Conservation (phyloP, 768 basidiomycete species). For the Suillus alpinus region DNA sequence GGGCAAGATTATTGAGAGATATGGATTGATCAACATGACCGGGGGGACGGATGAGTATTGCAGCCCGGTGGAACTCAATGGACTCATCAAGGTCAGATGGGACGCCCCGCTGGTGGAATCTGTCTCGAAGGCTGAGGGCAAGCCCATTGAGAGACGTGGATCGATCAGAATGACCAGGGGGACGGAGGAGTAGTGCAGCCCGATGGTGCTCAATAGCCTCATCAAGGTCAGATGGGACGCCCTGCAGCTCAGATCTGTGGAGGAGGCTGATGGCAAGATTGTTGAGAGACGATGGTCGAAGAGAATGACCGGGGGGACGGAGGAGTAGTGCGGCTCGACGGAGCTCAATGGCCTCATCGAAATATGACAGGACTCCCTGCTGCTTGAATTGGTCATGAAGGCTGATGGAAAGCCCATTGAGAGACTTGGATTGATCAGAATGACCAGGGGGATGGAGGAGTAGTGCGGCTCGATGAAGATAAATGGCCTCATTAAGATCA, state of each 20-base stretch:
- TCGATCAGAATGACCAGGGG: neutral
- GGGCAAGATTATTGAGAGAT: too few species aligned
- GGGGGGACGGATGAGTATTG: too few species aligned
- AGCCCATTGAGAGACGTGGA: too few species aligned
- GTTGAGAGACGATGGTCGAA: conserved; percentile 6
- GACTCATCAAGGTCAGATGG: too few species aligned
- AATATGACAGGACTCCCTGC: conserved; percentile 9
- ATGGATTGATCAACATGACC: too few species aligned
- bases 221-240: conserved; percentile 13
- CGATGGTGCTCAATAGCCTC: conserved; percentile 10
- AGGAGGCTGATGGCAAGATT: conserved; percentile 15
- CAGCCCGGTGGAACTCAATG: too few species aligned
- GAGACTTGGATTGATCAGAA: neutral
- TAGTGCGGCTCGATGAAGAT: conserved; percentile 2
- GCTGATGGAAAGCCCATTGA: conserved; percentile 14
- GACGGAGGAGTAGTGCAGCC: neutral
- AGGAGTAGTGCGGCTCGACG: neutral
- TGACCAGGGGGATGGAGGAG: conserved; percentile 1
- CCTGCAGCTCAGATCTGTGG: conserved; percentile 7
- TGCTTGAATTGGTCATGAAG: conserved; percentile 7
- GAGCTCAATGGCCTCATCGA: conserved; percentile 15
- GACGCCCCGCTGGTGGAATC: too few species aligned
- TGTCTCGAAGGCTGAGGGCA: too few species aligned
- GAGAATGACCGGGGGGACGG: neutral
- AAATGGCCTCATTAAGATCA: conserved; percentile 17